Conservation (phyloP, 169 alveolate species). For the Perkinsus marinus region DNA sequence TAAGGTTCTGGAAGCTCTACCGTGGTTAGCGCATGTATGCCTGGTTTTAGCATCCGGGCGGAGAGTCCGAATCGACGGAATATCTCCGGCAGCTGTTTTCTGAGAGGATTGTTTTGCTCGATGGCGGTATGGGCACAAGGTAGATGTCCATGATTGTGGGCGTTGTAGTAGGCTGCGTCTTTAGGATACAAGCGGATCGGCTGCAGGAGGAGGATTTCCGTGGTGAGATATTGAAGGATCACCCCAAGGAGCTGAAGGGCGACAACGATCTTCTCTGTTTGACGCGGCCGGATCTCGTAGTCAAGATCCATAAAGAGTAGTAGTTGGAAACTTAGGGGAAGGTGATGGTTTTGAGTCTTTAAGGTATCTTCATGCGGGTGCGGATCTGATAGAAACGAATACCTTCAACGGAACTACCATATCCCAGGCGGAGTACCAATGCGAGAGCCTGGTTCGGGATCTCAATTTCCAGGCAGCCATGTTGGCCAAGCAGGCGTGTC, state of each 20-base stretch:
- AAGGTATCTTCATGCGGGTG: constrained; percentile 39
- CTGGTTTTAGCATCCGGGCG: neutral
- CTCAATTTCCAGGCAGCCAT: constrained; percentile 22
- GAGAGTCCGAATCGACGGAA: neutral
- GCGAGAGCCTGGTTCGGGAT: constrained; percentile 25
- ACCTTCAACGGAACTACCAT: constrained; percentile 37
- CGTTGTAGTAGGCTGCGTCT: neutral
- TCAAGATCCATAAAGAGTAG: constrained; percentile 19
- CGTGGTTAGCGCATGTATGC: neutral
- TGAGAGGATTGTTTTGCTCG: constrained; percentile 29
- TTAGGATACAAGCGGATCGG: constrained; percentile 20
- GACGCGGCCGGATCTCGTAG: constrained; percentile 32
- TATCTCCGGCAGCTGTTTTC: constrained; percentile 15
- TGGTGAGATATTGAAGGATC: constrained; percentile 34
- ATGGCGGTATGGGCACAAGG: constrained; percentile 51
- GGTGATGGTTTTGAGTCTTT: neutral
- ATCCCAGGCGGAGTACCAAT: constrained; percentile 34
- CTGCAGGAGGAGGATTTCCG: constrained; percentile 37
- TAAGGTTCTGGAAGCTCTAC: too few relatives aligned
- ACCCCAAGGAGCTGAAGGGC: constrained; percentile 23
- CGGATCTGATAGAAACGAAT: constrained; percentile 46
- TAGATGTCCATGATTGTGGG: neutral
- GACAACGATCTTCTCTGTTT: constrained; percentile 32
- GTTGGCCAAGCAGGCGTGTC: constrained; percentile 36
- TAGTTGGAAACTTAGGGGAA: neutral